These are phyloP conservation scores for Cenchrus fungigraminus DNA, from an alignment of 176 grass and related monocot species.

Conservation along the genomic window DNA sequence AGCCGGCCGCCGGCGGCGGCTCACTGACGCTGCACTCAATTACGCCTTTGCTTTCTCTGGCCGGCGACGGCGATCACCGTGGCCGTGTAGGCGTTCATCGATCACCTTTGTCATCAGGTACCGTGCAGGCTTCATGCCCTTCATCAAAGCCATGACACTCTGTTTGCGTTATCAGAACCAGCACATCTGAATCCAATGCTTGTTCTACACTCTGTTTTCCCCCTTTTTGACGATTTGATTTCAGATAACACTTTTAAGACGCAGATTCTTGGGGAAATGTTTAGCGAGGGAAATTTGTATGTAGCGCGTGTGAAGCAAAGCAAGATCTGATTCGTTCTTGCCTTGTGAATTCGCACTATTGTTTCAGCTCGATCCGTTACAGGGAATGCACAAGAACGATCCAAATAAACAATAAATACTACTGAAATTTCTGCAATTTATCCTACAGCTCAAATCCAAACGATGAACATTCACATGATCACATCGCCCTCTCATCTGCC, in stretches of 20 bases:
- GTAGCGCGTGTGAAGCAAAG: not conserved
- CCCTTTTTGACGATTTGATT: not conserved
- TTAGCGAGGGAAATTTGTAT: no score
- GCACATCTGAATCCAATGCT: not conserved
- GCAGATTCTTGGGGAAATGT: no score
- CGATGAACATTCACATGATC: not conserved
- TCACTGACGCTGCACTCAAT: constrained; percentile 63
- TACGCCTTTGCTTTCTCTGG: constrained; percentile 51
- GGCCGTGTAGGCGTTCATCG: no score
- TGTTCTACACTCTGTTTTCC: not conserved
- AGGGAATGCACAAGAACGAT: not conserved
- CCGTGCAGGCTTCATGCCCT: not conserved
- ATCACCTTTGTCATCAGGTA: not conserved
- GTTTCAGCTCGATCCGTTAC: not conserved
- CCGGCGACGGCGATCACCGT: not conserved
- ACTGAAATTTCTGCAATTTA: no score
- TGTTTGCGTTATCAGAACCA: no score
- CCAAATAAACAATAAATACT: not conserved
- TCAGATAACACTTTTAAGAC: not conserved
- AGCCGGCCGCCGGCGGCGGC: constrained; percentile 10
- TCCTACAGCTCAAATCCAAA: not conserved
- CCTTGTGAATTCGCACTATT: not conserved
- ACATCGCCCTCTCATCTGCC: not conserved
- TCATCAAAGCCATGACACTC: no score
- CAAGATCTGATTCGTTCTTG: not conserved